A percentile compares a stretch with the other conserved stretches of the same genome.
phyloP scores from a whole-genome alignment of 2,329 filamentous ascomycete species.

The Clonostachys byssicola region DNA sequence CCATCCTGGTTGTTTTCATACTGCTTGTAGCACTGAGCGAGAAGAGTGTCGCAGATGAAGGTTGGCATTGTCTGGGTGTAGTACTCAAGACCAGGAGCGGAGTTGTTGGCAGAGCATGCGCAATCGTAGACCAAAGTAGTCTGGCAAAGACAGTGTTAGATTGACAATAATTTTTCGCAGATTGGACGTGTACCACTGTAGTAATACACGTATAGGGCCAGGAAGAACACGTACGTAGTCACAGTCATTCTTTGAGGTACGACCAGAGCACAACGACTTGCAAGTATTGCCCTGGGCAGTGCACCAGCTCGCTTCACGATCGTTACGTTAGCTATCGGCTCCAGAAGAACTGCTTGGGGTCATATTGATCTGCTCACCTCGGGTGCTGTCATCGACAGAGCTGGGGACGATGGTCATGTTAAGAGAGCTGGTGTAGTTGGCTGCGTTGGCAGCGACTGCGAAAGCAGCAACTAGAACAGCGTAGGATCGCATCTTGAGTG shows the following conservation, averaged over 20 bases:
- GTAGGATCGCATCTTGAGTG: slow-evolving; percentile 33
- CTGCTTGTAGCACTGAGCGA: slow-evolving; percentile 37
- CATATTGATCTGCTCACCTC: slow-evolving; percentile 27
- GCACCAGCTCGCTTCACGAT: slow-evolving; percentile 43
- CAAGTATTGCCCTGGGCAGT: slow-evolving; percentile 45
- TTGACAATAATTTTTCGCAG: neutral
- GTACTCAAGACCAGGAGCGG: slow-evolving; percentile 45
- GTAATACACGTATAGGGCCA: neutral
- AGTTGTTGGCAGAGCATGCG: slow-evolving; percentile 41
- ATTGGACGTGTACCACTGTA: too few relatives aligned
- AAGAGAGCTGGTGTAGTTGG: slow-evolving; percentile 36
- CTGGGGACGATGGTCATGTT: slow-evolving; percentile 34
- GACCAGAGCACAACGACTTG: slow-evolving; percentile 36
- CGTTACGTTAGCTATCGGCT: slow-evolving; percentile 1
- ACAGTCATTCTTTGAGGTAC: slow-evolving; percentile 37
- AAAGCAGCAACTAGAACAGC: slow-evolving; percentile 36
- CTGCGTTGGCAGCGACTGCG: slow-evolving; percentile 29
- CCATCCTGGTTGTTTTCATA: slow-evolving; percentile 33
- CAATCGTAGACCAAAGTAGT: slow-evolving; percentile 32
- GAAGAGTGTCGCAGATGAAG: slow-evolving; percentile 48
- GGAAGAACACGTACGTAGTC: slow-evolving; percentile 30
- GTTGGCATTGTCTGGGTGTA: slow-evolving; percentile 48
- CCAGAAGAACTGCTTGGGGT: neutral
- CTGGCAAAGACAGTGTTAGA: neutral
- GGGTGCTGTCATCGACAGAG: slow-evolving; percentile 20